Evolutionary conservation across 306 rosid species (phyloP).

Genomic region (Vicia faba): DNA sequence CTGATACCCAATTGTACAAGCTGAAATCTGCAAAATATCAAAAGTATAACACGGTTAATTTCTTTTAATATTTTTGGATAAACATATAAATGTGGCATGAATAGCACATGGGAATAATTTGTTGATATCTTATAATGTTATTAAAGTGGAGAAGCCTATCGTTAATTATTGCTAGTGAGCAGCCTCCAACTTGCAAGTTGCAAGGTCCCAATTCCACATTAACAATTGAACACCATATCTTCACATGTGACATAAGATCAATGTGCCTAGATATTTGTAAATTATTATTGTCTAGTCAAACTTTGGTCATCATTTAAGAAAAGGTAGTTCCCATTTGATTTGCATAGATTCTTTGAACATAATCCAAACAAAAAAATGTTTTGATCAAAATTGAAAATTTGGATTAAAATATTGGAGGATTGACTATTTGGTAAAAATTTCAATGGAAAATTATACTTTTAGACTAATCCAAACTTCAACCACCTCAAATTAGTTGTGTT

Average conservation of each 20-base stretch:
- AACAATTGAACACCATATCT: slow-evolving; percentile 14
- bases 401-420: background rate
- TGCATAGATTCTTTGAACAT: slow-evolving; percentile 37
- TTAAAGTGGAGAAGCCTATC: slow-evolving; percentile 27
- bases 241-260: slow-evolving; percentile 43
- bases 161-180: slow-evolving; percentile 26
- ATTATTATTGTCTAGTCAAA: slow-evolving; percentile 22
- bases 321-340: slow-evolving; percentile 38
- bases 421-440: slow-evolving; percentile 13
- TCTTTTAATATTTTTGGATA: slow-evolving; percentile 2
- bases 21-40: slow-evolving; percentile 71
- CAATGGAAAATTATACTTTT: background rate
- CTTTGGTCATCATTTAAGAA: slow-evolving; percentile 35
- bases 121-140: background rate
- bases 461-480: slow-evolving; percentile 31
- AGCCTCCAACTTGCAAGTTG: slow-evolving; percentile 38
- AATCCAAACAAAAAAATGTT: background rate
- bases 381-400: background rate
- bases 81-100: slow-evolving; percentile 4
- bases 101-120: slow-evolving; percentile 22
- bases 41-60: slow-evolving; percentile 32
- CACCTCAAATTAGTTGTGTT: slow-evolving; percentile 32
- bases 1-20: slow-evolving; percentile 78
- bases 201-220: slow-evolving; percentile 12
- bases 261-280: slow-evolving; percentile 21